phyloP scores from a whole-genome alignment of 139 green algal genomes.

The Picochlorum sp. region DNA sequence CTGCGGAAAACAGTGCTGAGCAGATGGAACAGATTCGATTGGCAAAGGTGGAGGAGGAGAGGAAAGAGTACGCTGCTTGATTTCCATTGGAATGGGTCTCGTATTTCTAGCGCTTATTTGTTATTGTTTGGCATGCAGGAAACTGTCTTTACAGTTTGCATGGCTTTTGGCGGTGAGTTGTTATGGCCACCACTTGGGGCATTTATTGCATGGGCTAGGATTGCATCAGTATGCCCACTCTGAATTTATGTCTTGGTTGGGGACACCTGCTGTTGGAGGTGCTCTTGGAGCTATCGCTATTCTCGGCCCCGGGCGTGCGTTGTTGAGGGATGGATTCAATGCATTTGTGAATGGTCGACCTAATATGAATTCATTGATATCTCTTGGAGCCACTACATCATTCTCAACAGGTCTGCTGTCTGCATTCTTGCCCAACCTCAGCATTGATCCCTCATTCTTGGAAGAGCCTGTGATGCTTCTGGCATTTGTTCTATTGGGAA shows the following conservation, averaged over 20 bases:
- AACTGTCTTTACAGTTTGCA: constrained; percentile 44
- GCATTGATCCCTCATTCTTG: constrained; percentile 63
- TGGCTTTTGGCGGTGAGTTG: constrained; percentile 70
- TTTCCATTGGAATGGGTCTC: too few relatives aligned
- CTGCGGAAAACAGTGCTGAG: constrained; percentile 10
- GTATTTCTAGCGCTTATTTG: too few relatives aligned
- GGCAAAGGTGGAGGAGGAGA: constrained; percentile 23
- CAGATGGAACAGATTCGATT: constrained; percentile 26
- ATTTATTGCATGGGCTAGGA: constrained; percentile 53
- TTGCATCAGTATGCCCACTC: constrained; percentile 33
- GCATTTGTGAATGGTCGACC: constrained; percentile 56
- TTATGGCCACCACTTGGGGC: constrained; percentile 74
- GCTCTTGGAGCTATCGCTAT: constrained; percentile 66
- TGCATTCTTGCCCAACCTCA: constrained; percentile 37
- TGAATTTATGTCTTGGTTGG: constrained; percentile 52
- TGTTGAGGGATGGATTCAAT: constrained; percentile 60
- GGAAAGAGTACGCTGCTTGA: too few relatives aligned
- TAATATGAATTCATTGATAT: constrained; percentile 91
- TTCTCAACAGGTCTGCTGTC: constrained; percentile 45
- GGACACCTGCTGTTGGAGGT: constrained; percentile 45
- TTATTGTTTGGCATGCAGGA: not conserved
- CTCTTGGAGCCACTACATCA: constrained; percentile 58
- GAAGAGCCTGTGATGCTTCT: constrained; percentile 95
- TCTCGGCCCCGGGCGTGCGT: constrained; percentile 61
- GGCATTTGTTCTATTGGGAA: constrained; percentile 85